Percentiles rank a stretch among this genome's conserved stretches.
phyloP scores from a whole-genome alignment of 495 filamentous ascomycete species.

The Neurospora terricola region DNA sequence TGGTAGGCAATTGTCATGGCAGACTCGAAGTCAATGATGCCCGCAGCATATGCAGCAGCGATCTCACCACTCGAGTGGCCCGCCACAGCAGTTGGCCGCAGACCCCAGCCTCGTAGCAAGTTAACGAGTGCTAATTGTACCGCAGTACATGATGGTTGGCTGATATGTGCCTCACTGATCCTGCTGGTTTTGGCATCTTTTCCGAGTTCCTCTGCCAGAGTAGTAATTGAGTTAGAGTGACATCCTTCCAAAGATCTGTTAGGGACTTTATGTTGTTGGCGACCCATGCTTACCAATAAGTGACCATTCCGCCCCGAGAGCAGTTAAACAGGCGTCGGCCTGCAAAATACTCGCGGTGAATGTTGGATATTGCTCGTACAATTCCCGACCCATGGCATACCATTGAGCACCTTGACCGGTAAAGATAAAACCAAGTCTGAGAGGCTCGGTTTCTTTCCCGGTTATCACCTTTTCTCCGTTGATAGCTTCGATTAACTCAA shows the following conservation, averaged over 20 bases:
- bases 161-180: slow-evolving; percentile 36
- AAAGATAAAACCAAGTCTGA: slow-evolving; percentile 31
- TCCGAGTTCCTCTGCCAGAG: slow-evolving; percentile 14
- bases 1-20: slow-evolving; percentile 46
- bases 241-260: not conserved
- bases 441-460: slow-evolving; percentile 27
- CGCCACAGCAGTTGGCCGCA: slow-evolving; percentile 41
- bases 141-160: slow-evolving; percentile 39
- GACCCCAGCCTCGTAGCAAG: slow-evolving; percentile 41
- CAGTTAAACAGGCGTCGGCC: slow-evolving; percentile 19
- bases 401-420: slow-evolving; percentile 45
- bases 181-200: slow-evolving; percentile 27
- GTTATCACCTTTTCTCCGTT: slow-evolving; percentile 26
- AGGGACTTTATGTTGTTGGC: not conserved
- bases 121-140: slow-evolving; percentile 44
- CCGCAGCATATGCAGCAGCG: slow-evolving; percentile 38
- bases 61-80: slow-evolving; percentile 59
- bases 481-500: slow-evolving; percentile 36
- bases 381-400: slow-evolving; percentile 44
- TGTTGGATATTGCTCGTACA: slow-evolving; percentile 31
- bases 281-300: slow-evolving; percentile 11
- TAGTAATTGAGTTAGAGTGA: not conserved
- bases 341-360: slow-evolving; percentile 23
- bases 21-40: slow-evolving; percentile 34
- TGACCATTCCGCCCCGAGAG: slow-evolving; percentile 28